phyloP scores from a whole-genome alignment of 1,284 basidiomycete species.

The Ganoderma leucocontextum region DNA sequence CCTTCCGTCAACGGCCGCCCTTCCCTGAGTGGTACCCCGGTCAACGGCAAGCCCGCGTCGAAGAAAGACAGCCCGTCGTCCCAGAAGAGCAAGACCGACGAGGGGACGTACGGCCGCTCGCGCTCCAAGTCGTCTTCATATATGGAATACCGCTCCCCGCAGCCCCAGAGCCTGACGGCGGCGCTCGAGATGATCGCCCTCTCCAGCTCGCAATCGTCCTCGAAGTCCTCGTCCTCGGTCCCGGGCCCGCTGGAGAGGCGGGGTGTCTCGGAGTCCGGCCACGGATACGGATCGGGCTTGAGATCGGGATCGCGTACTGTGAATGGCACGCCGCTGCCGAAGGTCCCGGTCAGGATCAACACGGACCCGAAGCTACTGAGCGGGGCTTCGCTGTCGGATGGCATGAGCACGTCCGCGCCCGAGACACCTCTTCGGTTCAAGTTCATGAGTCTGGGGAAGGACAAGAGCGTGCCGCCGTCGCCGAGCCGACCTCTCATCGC shows the following conservation, averaged over 20 bases:
- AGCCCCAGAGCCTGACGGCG: slow-evolving; percentile 49
- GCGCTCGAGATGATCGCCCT: slow-evolving; percentile 48
- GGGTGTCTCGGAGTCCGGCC: slow-evolving; percentile 26
- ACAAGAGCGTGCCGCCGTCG: slow-evolving; percentile 31
- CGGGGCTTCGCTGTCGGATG: slow-evolving; percentile 24
- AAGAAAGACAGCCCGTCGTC: slow-evolving; percentile 43
- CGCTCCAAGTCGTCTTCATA: slow-evolving; percentile 61
- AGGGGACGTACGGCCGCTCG: slow-evolving; percentile 44
- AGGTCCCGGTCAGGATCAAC: slow-evolving; percentile 29
- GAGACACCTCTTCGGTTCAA: slow-evolving; percentile 31
- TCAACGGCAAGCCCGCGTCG: slow-evolving; percentile 27
- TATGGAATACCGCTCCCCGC: slow-evolving; percentile 41
- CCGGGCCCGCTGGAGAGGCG: slow-evolving; percentile 30
- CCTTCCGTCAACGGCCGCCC: slow-evolving; percentile 35
- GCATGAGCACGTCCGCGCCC: slow-evolving; percentile 28
- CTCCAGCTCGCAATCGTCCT: slow-evolving; percentile 35
- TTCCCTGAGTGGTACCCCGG: slow-evolving; percentile 32
- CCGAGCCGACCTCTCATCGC: slow-evolving; percentile 29
- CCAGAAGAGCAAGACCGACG: slow-evolving; percentile 34
- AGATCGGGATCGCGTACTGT: slow-evolving; percentile 14
- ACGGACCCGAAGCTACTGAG: slow-evolving; percentile 29
- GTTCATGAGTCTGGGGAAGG: slow-evolving; percentile 21
- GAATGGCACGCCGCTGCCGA: slow-evolving; percentile 21
- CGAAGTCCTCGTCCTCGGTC: neutral
- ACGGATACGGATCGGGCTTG: neutral